phyloP scores from a whole-genome alignment of 371 early-diverging fungal species.

The Actinomortierella ambigua region DNA sequence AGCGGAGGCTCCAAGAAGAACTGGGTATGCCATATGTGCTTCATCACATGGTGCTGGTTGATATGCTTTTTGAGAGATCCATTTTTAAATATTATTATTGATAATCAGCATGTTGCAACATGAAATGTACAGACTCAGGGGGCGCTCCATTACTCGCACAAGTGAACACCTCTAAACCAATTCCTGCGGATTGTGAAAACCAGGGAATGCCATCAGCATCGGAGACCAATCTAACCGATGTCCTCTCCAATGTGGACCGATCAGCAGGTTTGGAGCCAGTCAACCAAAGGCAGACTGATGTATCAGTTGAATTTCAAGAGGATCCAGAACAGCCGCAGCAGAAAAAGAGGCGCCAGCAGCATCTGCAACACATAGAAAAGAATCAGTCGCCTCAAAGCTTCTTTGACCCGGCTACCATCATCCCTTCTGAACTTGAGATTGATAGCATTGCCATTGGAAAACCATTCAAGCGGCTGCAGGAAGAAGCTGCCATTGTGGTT shows the following conservation, averaged over 20 bases:
- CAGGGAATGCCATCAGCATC: conserved; percentile 13
- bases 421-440: conserved; percentile 8
- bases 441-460: conserved; percentile 7
- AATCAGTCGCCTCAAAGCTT: not conserved
- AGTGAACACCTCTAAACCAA: conserved; percentile 3
- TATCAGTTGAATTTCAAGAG: too few relatives aligned
- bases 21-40: conserved; percentile 7
- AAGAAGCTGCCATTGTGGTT: conserved; percentile 6
- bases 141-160: conserved; percentile 10
- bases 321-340: too few relatives aligned
- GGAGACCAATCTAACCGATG: conserved; percentile 13
- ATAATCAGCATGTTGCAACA: not conserved
- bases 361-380: too few relatives aligned
- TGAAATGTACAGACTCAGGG: not conserved
- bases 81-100: conserved; percentile 3
- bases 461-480: conserved; percentile 4
- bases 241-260: conserved; percentile 9
- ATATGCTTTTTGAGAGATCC: conserved; percentile 7
- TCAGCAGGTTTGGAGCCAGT: too few relatives aligned
- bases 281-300: too few relatives aligned
- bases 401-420: conserved; percentile 13
- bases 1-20: conserved; percentile 23
- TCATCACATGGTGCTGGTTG: not conserved
- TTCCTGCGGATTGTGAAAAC: conserved; percentile 6
- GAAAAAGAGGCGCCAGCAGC: too few relatives aligned